A percentile compares a stretch with the other conserved stretches of the same genome.
These are phyloP conservation scores for Sugiyamaella chiloensis DNA, from an alignment of 805 yeast species.

Conservation along the genomic window DNA sequence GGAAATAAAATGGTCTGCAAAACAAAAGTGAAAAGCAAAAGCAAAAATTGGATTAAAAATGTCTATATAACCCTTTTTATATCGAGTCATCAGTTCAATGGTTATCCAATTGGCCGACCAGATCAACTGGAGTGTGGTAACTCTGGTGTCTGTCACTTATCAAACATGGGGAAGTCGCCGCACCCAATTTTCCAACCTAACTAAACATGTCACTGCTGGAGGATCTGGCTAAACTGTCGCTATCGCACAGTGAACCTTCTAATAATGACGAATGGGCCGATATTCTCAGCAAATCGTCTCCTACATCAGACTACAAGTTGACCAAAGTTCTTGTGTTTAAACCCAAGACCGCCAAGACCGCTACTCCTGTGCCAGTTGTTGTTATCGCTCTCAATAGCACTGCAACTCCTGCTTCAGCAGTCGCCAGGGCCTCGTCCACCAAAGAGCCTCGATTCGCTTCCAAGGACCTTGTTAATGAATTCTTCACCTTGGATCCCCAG, in stretches of 20 bases:
- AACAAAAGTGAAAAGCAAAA: too few relatives aligned
- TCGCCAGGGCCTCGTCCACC: conserved; percentile 64
- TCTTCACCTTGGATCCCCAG: conserved; percentile 55
- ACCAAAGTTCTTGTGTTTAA: conserved; percentile 82
- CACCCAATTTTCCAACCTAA: conserved; percentile 9
- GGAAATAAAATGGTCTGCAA: too few relatives aligned
- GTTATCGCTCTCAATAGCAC: conserved; percentile 73
- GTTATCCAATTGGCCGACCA: too few relatives aligned
- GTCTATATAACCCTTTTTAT: too few relatives aligned
- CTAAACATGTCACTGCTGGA: conserved; percentile 7
- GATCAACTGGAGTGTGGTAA: too few relatives aligned
- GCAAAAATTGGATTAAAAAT: too few relatives aligned
- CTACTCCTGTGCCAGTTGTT: conserved; percentile 72
- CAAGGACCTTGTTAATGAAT: conserved; percentile 68
- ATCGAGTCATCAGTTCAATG: too few relatives aligned
- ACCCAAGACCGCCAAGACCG: conserved; percentile 85
- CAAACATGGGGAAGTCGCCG: conserved; percentile 2
- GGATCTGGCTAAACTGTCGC: conserved; percentile 15
- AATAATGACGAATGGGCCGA: conserved; percentile 25
- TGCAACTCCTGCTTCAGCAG: conserved; percentile 59
- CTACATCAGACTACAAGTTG: conserved; percentile 1
- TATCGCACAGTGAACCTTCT: conserved; percentile 22
- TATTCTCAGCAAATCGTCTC: conserved; percentile 9
- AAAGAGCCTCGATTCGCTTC: conserved; percentile 89
- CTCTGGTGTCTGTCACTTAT: too few relatives aligned